Evolutionary conservation across 2,329 filamentous ascomycete genomes (phyloP).

Genomic region (Sarocladium strictum): DNA sequence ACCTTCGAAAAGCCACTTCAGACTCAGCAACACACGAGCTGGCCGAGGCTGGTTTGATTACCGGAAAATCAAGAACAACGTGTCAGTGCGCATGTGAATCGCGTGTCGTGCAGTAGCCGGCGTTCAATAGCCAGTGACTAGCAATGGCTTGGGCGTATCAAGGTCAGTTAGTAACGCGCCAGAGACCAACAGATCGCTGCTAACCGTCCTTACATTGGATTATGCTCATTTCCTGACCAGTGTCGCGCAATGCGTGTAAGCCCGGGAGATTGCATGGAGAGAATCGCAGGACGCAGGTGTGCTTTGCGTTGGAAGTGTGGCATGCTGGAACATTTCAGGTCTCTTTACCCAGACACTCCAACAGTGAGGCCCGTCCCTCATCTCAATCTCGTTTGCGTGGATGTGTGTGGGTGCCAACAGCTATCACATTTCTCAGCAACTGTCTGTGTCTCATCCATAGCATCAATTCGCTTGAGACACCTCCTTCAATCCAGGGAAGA

Average conservation of each 20-base stretch:
- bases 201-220: no score
- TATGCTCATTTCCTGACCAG: no score
- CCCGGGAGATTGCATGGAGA: not conserved
- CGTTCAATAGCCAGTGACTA: not conserved
- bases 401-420: not conserved
- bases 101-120: no score
- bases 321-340: not conserved
- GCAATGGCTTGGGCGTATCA: not conserved
- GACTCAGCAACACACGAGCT: not conserved
- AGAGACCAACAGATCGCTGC: not conserved
- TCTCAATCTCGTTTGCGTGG: not conserved
- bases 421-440: not conserved
- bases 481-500: not conserved
- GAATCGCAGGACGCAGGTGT: not conserved
- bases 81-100: slow-evolving; percentile 3
- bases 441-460: not conserved
- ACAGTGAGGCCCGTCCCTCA: not conserved
- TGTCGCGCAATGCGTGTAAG: not conserved
- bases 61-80: not conserved
- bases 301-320: not conserved
- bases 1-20: no score
- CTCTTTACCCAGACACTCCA: no score
- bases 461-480: not conserved
- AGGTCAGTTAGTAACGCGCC: not conserved
- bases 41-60: not conserved